Evolutionary conservation across 345 rosid species (phyloP), one percentile per base, ranked within the genome.

Genomic region (Draba incana): DNA sequence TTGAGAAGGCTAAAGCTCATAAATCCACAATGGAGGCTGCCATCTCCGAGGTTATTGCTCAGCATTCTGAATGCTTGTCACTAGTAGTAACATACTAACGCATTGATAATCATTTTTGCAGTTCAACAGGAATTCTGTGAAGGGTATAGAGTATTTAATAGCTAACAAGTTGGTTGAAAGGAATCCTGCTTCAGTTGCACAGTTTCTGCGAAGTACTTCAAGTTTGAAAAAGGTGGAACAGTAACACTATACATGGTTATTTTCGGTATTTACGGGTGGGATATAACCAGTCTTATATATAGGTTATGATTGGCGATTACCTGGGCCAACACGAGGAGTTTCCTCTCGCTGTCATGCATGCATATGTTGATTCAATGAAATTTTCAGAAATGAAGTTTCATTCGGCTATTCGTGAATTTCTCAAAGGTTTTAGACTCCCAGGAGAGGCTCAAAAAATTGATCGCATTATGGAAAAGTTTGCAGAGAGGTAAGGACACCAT

Each of bases 371-470:
- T 78, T 87, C 92, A 44, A 85, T 94, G 84, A 81, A 82, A 52
- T 94, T 94, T 83, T 78, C 95, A 13, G 90, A 84, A 77, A 80
- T 89, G 95, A 89, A 89, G 75, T 94, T 94, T 86, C 88, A 85
- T 76, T 69, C 57, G 10, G 95, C 99, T 69, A 87, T 94, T 58
- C 96, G 99, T 48, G 95, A 86, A 81, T 86, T 91, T 68, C 96
- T 94, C 66, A 89, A 89, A 73, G 95, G 95, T 47, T 94, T 94
- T 82, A 82, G 95, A 76, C 98, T 94, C 78, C 99, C 99, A 37
- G 97, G 99, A 57, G 99, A 94, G 75, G 99, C 99, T 65, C 98
- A 94, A 81, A 94, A 94, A 85, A 91, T 94, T 71, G 99, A 94
- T 76, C 95, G 99, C 57, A 87, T 94, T 37, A 94, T 91, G 95